Base-by-base conservation (phyloP, 768 basidiomycete genomes). In the Gymnopilus junonius region DNA sequence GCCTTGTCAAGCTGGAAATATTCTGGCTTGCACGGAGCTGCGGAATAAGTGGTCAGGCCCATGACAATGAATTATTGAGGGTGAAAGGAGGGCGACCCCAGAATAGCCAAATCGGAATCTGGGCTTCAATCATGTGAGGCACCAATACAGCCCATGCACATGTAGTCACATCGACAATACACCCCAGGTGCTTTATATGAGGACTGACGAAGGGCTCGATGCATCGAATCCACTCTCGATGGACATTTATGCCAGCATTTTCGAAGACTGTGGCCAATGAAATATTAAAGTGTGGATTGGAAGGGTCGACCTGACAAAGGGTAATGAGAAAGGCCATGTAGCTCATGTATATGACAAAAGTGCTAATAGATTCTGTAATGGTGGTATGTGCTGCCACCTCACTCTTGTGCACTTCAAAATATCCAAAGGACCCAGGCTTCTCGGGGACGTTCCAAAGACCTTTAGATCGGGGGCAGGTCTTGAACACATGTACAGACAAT, bases 261-360 rank as follows among this genome's bases (percentile, higher is more conserved):
- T 31, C 7, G 12, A 32, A 20, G 20, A 53, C 17, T 35, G 32
- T 29, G 11, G 51, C 34, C 15, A 21, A 21, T 29, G 34, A 32
- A 11, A 21, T 45, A 20, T 11, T 21, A 32, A 25, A 20, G n/a
- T 21, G 6, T 35, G 17, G n/a, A n/a, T 11, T 29, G 1, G 32
- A 23, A 15, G 31, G 51, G 15, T 23, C n/a, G 25, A 56, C 61
- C 20, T 54, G 45, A 27, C 59, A 55, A 37, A 65, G 60, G n/a
- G 42, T n/a, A 21, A 61, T 15, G 2, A 61, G 37, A 55, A 65
- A 65, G 20, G 64, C 61, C 40, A 61, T 55, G 50, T 61, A 65
- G n/a, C 42, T 43, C 14, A 56, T 53, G 46, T 46, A 51, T 21
- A 65, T 37, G 15, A 54, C 35, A 45, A 65, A 65, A 31, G 23